These are phyloP conservation scores for Eucalyptus pumila DNA, from an alignment of 345 rosid genomes.

Conservation along the genomic window DNA sequence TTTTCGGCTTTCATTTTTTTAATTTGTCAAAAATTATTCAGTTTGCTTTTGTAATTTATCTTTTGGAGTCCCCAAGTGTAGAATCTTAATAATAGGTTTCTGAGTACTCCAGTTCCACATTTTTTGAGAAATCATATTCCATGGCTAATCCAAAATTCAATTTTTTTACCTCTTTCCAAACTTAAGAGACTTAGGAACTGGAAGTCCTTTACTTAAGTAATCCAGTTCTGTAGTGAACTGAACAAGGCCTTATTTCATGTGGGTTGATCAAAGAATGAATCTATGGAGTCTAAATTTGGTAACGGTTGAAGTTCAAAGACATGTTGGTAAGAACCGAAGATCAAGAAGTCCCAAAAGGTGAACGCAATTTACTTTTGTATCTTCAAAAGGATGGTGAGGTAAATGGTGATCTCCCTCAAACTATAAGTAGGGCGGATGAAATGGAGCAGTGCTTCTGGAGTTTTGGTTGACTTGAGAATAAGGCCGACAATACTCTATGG, in stretches of 20 bases:
- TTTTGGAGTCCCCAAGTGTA: not conserved
- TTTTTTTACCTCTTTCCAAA: not conserved
- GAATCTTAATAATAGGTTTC: not conserved
- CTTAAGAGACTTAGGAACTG: not conserved
- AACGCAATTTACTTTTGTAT: not conserved
- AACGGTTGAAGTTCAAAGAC: not conserved
- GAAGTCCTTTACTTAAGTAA: not conserved
- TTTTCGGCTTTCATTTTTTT: not conserved
- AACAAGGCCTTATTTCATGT: not conserved
- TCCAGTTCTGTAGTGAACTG: not conserved
- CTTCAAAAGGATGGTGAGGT: not conserved
- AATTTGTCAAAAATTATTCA: not conserved
- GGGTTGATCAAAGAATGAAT: not conserved
- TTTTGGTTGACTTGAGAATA: not conserved
- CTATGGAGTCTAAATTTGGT: not conserved
- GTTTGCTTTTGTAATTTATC: not conserved
- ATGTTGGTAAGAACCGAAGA: not conserved
- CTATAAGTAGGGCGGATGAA: not conserved
- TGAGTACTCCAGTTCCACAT: not conserved
- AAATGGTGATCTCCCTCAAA: not conserved
- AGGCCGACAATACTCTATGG: not conserved
- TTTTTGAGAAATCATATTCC: not conserved
- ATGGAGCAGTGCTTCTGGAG: not conserved
- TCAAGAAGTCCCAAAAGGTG: not conserved
- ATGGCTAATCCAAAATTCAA: not conserved